These are phyloP conservation scores for Trichomonascaceae sp. DNA, from an alignment of 1,139 yeast species.

Conservation along the genomic window DNA sequence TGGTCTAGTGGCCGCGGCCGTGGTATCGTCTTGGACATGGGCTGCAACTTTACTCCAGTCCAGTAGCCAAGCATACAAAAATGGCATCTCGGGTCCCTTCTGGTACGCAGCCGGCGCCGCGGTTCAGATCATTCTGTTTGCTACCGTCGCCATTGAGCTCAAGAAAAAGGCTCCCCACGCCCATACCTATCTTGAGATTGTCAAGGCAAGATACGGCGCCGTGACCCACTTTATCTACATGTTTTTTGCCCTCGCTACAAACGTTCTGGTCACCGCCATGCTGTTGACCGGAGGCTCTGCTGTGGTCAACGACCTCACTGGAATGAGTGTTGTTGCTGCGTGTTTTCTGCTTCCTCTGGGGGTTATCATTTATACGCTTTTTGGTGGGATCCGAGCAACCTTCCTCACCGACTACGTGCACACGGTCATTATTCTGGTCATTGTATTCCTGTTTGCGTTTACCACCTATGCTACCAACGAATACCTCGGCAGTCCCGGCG, in stretches of 20 bases:
- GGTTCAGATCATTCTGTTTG: slow-evolving; percentile 60
- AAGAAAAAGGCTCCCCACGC: slow-evolving; percentile 31
- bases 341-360: slow-evolving; percentile 73
- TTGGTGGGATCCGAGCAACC: slow-evolving; percentile 87
- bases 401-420: slow-evolving; percentile 80
- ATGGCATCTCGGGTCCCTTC: slow-evolving; percentile 66
- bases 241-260: slow-evolving; percentile 76
- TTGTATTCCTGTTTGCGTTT: slow-evolving; percentile 24
- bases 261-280: slow-evolving; percentile 66
- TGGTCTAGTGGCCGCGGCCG: slow-evolving; percentile 74
- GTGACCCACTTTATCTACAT: slow-evolving; percentile 54
- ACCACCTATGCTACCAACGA: slow-evolving; percentile 37
- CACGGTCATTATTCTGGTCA: slow-evolving; percentile 36
- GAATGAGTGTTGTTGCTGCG: slow-evolving; percentile 73
- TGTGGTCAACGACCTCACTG: slow-evolving; percentile 52
- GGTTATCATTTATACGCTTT: slow-evolving; percentile 66
- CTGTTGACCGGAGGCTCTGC: slow-evolving; percentile 83
- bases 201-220: slow-evolving; percentile 57
- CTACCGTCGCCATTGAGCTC: slow-evolving; percentile 61
- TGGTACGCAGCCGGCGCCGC: slow-evolving; percentile 69
- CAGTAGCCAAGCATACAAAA: slow-evolving; percentile 61
- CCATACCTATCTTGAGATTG: slow-evolving; percentile 63
- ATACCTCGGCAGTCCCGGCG: slow-evolving; percentile 67
- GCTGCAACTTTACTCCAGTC: slow-evolving; percentile 73
- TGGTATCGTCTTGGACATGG: slow-evolving; percentile 92